A percentile compares a stretch with the other conserved stretches of the same genome.
Conservation (phyloP, 768 basidiomycete species). For the Rhodocollybia butyracea region DNA sequence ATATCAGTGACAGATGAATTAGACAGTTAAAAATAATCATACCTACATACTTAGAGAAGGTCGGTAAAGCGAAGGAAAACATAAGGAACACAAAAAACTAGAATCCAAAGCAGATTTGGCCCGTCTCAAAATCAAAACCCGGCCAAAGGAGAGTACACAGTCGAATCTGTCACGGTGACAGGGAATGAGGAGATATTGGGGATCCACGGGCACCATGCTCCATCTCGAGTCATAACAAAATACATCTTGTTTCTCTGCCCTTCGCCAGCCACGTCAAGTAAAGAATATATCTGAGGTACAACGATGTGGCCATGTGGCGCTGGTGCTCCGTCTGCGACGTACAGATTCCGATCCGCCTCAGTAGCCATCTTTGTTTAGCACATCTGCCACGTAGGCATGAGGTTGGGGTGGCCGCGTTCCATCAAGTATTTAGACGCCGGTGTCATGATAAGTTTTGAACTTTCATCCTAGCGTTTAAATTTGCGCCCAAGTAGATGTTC, state of each 20-base stretch:
- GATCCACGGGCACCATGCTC: background rate
- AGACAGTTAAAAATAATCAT: too few relatives aligned
- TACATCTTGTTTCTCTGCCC: background rate
- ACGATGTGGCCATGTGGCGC: background rate
- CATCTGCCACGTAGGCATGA: too few relatives aligned
- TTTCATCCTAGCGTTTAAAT: too few relatives aligned
- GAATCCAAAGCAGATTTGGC: too few relatives aligned
- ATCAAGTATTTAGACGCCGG: too few relatives aligned
- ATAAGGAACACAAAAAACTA: too few relatives aligned
- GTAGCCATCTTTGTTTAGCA: too few relatives aligned
- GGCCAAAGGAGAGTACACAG: background rate
- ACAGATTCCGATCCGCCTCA: background rate
- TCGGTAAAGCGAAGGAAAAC: too few relatives aligned
- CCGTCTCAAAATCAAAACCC: background rate
- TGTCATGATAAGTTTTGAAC: too few relatives aligned
- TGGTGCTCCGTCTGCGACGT: background rate
- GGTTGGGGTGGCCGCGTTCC: too few relatives aligned
- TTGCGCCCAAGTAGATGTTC: too few relatives aligned
- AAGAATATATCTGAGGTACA: background rate
- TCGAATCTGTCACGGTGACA: slow-evolving; percentile 7
- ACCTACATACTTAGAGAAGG: background rate
- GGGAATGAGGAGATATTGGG: background rate
- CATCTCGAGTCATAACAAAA: slow-evolving; percentile 3
- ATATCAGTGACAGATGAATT: too few relatives aligned
- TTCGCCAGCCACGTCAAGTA: background rate